Evolutionary conservation across 129 eudicot genomes (phyloP), one percentile per base, ranked within the genome.

Genomic region (Escallonia rubra): DNA sequence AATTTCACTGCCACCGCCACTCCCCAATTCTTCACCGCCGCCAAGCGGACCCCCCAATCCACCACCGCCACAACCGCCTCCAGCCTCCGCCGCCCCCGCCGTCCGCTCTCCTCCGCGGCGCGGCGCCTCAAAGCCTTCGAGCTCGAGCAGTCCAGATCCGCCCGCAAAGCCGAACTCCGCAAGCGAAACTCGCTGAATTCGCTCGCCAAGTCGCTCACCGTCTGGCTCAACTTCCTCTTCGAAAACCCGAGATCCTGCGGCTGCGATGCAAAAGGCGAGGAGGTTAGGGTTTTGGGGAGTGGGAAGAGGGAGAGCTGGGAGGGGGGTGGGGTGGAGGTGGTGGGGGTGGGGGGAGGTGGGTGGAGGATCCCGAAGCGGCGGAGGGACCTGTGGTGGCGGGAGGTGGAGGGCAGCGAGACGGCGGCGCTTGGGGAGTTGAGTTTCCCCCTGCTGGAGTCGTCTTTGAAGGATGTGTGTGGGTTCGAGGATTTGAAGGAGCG

Each of bases 221-320:
- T 84, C 41, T 93, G 99, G 99, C 86, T 93, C 62, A 93, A 93
- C 83, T 93, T 93, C 72, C 48, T 93, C 58, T 83, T 93, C 49
- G 82, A 89, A 53, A 93, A 86, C 76, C 96, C 99, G 64, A 81
- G 85, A 54, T 75, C 92, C 23, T 89, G 95, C 55, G 95, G 96
- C 10, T 84, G 87, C 55, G 92, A 82, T 4, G 78, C 70, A 40
- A 81, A 81, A 0, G 82, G 90, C 38, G 86, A 81, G 57, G 76
- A 73, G 34, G 67, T 52, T 3, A 73, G 4, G 65, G 78, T 51
- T 51, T 64, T 65, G 39, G 69, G 62, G 55, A 78, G 84, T 78
- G 92, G 82, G 70, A 91, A 87, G 80, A 76, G 97, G 73, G 93
- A 82, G 10, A 78, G 81, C 47, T 66, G 75, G 68, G 57, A 65